Evolutionary conservation across 1,284 basidiomycete genomes (phyloP), one percentile per base, ranked within the genome.

Genomic region (Apiotrichum domesticum): DNA sequence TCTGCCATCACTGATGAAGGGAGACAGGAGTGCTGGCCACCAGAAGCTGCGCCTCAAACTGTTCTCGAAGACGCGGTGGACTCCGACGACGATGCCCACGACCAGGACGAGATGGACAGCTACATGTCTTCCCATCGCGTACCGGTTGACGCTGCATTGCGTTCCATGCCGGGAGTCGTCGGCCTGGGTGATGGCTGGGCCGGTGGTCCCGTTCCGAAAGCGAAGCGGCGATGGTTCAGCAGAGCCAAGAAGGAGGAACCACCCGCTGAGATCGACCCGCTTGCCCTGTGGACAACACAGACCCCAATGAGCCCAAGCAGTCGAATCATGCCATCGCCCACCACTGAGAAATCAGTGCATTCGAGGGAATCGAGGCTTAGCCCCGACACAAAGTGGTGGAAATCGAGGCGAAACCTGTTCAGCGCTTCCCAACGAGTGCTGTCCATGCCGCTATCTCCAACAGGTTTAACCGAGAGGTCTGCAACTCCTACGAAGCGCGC

Each of bases 101-200:
- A 61, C 33, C 59, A 58, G 40, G 29, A 55, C 35, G 60, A 62
- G 39, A 62, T 62, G 57, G 60, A 62, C 15, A 40, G 35, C 6
- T 58, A 62, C 54, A 58, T 58, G 57, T 52, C 57, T 1, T 54
- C 51, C 33, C 49, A 62, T 35, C 60, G 60, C 21, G 60, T 44
- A 13, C 63, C 60, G 11, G 61, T 63, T 2, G 65, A 72, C 40
- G 60, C 57, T 1, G 50, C 51, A 2, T 35, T 73, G 14, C 65
- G 71, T 32, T 68, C 68, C 10, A 58, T 63, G 45, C 66, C 67
- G 4, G 71, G 70, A 7, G 65, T 73, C n/a, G 59, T 70, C 2
- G 70, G 70, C 3, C 51, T 73, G 2, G 71, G 71, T 7, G 71
- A 73, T 43, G 71, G 71, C 11, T 73, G 71, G 71, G 68, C 68